These are phyloP conservation scores for Trypanosoma mega DNA, from an alignment of 208 protist species.

Conservation along the genomic window DNA sequence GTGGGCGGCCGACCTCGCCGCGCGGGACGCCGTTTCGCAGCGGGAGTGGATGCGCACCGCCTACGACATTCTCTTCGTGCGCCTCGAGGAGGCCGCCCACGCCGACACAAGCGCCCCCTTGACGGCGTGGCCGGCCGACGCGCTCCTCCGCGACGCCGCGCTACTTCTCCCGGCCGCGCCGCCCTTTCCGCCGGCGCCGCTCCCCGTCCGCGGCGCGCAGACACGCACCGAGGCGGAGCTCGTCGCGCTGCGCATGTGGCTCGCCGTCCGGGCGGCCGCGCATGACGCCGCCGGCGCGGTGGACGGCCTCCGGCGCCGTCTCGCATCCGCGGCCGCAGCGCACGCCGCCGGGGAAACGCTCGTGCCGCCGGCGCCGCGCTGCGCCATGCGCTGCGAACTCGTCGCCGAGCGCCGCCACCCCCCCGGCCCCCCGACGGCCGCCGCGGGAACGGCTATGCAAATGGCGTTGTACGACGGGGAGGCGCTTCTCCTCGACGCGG, in stretches of 20 bases:
- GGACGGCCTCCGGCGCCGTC: no score
- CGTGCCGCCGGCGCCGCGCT: not conserved
- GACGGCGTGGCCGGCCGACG: no score
- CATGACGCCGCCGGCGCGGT: not conserved
- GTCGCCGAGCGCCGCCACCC: slow-evolving; percentile 31
- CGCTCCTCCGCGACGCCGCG: not conserved
- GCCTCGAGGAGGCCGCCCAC: not conserved
- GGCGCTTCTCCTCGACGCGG: slow-evolving; percentile 19
- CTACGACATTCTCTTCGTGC: not conserved
- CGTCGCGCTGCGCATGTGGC: not conserved
- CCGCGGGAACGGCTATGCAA: slow-evolving; percentile 41
- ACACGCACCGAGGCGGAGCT: not conserved
- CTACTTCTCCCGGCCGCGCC: not conserved
- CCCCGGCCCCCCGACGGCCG: slow-evolving; percentile 10
- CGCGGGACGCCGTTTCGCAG: no score
- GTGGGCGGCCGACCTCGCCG: no score
- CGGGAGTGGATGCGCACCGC: no score
- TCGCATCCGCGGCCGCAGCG: slow-evolving; percentile 5
- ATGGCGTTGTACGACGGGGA: slow-evolving; percentile 26
- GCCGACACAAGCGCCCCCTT: no score
- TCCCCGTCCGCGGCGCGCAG: not conserved
- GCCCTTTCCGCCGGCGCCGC: not conserved
- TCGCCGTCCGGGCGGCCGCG: not conserved
- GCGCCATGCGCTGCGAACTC: slow-evolving; percentile 40
- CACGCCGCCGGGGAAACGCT: slow-evolving; percentile 1